Percentiles rank a stretch among this genome's conserved stretches.
These are phyloP conservation scores for Leishmania arabica DNA, from an alignment of 208 protist species.

Conservation along the genomic window DNA sequence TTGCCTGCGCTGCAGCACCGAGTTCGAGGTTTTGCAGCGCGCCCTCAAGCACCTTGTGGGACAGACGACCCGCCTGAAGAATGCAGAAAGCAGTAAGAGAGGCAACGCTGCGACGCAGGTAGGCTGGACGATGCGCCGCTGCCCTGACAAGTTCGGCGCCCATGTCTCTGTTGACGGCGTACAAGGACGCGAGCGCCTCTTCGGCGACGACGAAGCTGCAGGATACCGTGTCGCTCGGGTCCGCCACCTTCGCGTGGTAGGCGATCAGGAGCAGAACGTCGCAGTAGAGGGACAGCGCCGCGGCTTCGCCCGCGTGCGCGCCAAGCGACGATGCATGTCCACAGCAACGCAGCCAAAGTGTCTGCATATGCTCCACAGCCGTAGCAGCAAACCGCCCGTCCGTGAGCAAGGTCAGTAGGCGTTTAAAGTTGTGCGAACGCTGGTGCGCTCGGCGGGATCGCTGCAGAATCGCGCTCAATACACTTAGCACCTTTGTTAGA, in stretches of 20 bases:
- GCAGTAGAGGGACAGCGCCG: constrained; percentile 26
- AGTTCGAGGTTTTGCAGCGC: constrained; percentile 23
- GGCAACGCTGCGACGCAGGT: constrained; percentile 15
- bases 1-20: constrained; percentile 3
- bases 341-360: constrained; percentile 20
- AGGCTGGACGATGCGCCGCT: background rate
- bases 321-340: background rate
- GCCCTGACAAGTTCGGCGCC: constrained; percentile 6
- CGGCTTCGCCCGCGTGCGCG: background rate
- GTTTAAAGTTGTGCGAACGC: constrained; percentile 4
- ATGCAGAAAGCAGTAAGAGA: constrained; percentile 32
- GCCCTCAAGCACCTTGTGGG: background rate
- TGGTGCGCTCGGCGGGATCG: constrained; percentile 5
- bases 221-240: background rate
- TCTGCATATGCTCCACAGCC: constrained; percentile 10
- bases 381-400: constrained; percentile 17
- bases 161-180: constrained; percentile 26
- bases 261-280: constrained; percentile 27
- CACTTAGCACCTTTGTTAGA: background rate
- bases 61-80: constrained; percentile 11
- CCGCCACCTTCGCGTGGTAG: background rate
- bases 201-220: background rate
- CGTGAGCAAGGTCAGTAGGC: constrained; percentile 15
- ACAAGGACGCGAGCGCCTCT: constrained; percentile 10
- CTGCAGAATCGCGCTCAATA: constrained; percentile 16